phyloP scores from a whole-genome alignment of 2,329 filamentous ascomycete genomes.

The Colletotrichum sp. region DNA sequence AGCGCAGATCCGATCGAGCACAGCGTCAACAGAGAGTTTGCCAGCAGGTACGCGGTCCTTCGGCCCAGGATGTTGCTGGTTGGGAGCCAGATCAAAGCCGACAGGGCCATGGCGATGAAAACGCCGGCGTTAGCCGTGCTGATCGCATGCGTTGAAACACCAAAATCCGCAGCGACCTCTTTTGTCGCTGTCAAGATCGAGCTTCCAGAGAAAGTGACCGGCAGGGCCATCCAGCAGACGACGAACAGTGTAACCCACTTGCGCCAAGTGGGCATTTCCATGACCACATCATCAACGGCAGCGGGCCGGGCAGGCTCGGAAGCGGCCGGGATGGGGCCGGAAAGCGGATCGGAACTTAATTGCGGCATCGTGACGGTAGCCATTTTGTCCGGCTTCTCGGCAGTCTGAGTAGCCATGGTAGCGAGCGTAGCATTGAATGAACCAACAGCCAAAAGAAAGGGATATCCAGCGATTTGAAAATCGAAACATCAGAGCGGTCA shows the following conservation, averaged over 20 bases:
- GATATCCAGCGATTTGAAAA: not conserved
- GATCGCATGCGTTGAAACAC: conserved; percentile 71
- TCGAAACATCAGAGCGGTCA: not conserved
- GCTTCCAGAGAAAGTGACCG: conserved; percentile 80
- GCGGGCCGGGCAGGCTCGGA: conserved; percentile 21
- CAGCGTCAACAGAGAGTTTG: conserved; percentile 67
- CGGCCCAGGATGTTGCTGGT: conserved; percentile 51
- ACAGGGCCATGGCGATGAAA: conserved; percentile 74
- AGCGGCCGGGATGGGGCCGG: not conserved
- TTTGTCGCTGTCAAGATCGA: conserved; percentile 76
- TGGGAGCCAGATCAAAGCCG: conserved; percentile 74
- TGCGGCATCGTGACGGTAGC: not conserved
- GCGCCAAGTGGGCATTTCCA: conserved; percentile 22
- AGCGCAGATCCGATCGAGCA: conserved; percentile 77
- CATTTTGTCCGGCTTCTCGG: not conserved
- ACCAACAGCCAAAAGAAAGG: not conserved
- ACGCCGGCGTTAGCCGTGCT: conserved; percentile 80
- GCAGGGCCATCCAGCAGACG: conserved; percentile 34
- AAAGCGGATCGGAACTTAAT: not conserved
- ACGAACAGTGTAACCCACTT: conserved; percentile 23
- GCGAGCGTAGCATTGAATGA: not conserved
- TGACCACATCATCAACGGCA: conserved; percentile 25
- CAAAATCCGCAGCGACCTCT: conserved; percentile 70
- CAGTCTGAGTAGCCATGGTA: not conserved
- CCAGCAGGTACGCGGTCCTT: conserved; percentile 43